Evolutionary conservation across 2,329 filamentous ascomycete species (phyloP), one percentile per base, ranked within the genome.

Genomic region (Aspergillus niger): DNA sequence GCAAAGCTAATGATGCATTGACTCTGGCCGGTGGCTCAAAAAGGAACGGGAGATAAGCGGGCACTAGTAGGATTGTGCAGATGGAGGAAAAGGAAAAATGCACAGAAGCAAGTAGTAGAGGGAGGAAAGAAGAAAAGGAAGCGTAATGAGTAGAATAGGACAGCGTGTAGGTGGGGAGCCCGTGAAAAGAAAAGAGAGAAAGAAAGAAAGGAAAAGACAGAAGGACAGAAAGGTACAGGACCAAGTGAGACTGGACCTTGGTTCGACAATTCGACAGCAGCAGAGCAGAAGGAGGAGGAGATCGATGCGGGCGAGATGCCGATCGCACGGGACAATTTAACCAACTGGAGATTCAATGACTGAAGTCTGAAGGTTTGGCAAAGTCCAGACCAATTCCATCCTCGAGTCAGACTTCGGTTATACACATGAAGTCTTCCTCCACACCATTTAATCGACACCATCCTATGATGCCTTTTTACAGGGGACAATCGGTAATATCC

Each of bases 261-360:
- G 53, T 26, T 55, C 53, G 32, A 36, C 32, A 43, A 43, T 55
- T 41, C 51, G 39, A 24, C 32, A 26, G 39, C 39, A 39, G 51
- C 51, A 53, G 51, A 36, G n/a, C 7, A 36, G 20, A 11, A 53
- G 36, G 32, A 39, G 30, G 53, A 55, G 39, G 41, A 38, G 47
- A 57, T 49, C 55, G 43, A 57, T 57, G 55, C 43, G 55, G 55
- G n/a, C 53, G 17, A 48, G 39, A 24, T 32, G 59, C 59, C 55
- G 59, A 61, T 58, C 59, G 59, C 55, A 55, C 55, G 56, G 59
- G 51, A 59, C 36, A 55, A 20, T 39, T 44, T 13, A n/a, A 32
- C 50, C 30, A 53, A 53, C 50, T 55, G 51, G 57, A 50, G 47
- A 55, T 28, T 50, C 26, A 28, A 30, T 50, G 47, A n/a, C 24